These are phyloP conservation scores for Candida sp. DNA, from an alignment of 1,139 yeast genomes.

Conservation along the genomic window DNA sequence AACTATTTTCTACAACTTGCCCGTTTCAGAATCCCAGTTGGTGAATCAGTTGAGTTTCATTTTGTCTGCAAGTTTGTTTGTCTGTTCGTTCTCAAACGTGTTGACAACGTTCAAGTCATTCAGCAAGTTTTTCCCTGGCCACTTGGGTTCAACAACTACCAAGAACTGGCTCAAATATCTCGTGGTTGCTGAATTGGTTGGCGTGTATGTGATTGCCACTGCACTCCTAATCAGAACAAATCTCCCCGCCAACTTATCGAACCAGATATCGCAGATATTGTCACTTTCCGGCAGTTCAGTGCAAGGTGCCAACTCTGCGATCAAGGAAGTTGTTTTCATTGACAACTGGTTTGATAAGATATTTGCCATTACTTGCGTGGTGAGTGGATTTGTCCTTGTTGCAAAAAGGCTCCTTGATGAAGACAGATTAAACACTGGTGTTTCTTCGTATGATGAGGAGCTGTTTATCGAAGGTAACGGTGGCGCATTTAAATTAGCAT, in stretches of 20 bases:
- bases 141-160: slow-evolving; percentile 22
- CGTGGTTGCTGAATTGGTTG: slow-evolving; percentile 70
- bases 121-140: slow-evolving; percentile 34
- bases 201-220: slow-evolving; percentile 82
- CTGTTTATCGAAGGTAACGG: slow-evolving; percentile 13
- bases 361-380: slow-evolving; percentile 59
- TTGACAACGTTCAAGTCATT: slow-evolving; percentile 52
- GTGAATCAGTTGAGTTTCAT: slow-evolving; percentile 67
- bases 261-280: slow-evolving; percentile 50
- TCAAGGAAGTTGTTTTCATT: slow-evolving; percentile 59
- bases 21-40: slow-evolving; percentile 53
- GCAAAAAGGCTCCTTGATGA: slow-evolving; percentile 24
- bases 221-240: slow-evolving; percentile 78
- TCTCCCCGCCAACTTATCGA: slow-evolving; percentile 63
- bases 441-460: slow-evolving; percentile 36
- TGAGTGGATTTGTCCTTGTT: slow-evolving; percentile 52
- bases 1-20: slow-evolving; percentile 27
- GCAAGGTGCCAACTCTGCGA: slow-evolving; percentile 20
- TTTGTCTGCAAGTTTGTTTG: slow-evolving; percentile 66
- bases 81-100: slow-evolving; percentile 71
- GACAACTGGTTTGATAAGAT: slow-evolving; percentile 85
- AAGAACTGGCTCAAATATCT: slow-evolving; percentile 48
- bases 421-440: slow-evolving; percentile 16
- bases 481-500: slow-evolving; percentile 14
- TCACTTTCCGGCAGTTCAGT: slow-evolving; percentile 41